Base-by-base conservation (phyloP, 345 rosid genomes). In the Gossypium stocksii region DNA sequence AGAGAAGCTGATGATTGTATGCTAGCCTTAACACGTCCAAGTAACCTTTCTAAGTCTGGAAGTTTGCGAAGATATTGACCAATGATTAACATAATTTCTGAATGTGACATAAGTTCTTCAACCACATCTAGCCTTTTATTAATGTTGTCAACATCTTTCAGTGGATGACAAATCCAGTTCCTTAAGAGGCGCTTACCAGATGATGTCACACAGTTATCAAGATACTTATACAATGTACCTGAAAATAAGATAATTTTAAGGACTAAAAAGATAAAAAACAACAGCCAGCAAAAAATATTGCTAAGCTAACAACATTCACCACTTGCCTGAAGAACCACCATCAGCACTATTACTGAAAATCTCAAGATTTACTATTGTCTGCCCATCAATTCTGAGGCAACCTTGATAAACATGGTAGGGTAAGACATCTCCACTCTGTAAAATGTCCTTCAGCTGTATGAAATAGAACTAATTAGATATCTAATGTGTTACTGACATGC, bases 131-230 rank as follows among this genome's bases (percentile, higher is more conserved):
- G 95, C 83, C 97, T 84, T 70, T 85, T 82, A 71, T 92, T 91
- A 78, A 94, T 94, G 85, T 78, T 79, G 45, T 67, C 89, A 75
- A 81, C 86, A 87, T 86, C 86, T 82, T 91, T 92, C 66, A 92
- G 88, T 23, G 98, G 98, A 80, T 92, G 98, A 82, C 97, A 94
- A 73, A 94, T 92, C 97, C 98, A 94, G 77, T 79, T 84, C 82
- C 98, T 86, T 72, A 94, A 86, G 73, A 90, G 92, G 73, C 97
- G 88, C 81, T 86, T 94, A 19, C 98, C 97, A 76, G 92, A 86
- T 78, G 91, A 83, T 54, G 92, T 92, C 67, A 89, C 67, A 76
- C 97, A 94, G 81, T 82, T 89, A 78, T 94, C 89, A 73, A 94
- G 95, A 85, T 89, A 89, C 62, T 88, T 88, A 84, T 84, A 86